Evolutionary conservation across 202 grass and related monocot species (phyloP), one percentile per base, ranked within the genome.

Genomic region (Miscanthus sacchariflorus): DNA sequence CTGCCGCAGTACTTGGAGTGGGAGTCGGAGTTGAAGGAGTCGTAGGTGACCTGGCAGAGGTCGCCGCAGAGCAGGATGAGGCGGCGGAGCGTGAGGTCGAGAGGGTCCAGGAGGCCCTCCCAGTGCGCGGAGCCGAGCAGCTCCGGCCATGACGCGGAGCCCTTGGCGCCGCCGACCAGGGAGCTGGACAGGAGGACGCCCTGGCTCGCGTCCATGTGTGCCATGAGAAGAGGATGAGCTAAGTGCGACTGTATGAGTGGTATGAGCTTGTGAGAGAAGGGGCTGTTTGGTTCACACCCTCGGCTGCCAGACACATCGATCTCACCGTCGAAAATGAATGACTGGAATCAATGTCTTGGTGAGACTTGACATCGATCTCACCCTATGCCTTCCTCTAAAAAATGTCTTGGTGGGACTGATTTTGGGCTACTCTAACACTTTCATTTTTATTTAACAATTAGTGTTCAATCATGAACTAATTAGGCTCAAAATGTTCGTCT

Each of bases 21-120:
- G 1, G 71, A 0, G 56, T 98, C 96, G 65, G 86, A 89, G 92
- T 90, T 87, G 96, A 98, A 98, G 52, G 93, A 90, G 89, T 96
- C 93, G 84, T 96, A 94, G 79, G 92, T 96, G 72, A 94, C 96
- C 84, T 98, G 96, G 80, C 90, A 93, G 71, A 98, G 78, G 82
- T 98, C 96, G 70, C 96, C 96, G 87, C 89, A 94, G 44, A 94
- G 85, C 18, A 98, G 89, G 80, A 98, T 67, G 64, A 96, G 83
- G 80, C 90, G 74, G 2, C 96, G 92, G 61, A 98, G 90, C 72
- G 93, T 94, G 5, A 58, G 69, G 85, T 98, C 85, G 5, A 98
- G 92, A 35, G 96, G 96, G 87, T 98, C 89, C 17, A 98, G 68
- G 56, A 98, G 92, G 70, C 92, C 90, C 17, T 91, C 77, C 96